Percentiles rank a stretch among this genome's conserved stretches.
phyloP scores from a whole-genome alignment of 1,284 basidiomycete species.

The Cryptococcus wingfieldii region DNA sequence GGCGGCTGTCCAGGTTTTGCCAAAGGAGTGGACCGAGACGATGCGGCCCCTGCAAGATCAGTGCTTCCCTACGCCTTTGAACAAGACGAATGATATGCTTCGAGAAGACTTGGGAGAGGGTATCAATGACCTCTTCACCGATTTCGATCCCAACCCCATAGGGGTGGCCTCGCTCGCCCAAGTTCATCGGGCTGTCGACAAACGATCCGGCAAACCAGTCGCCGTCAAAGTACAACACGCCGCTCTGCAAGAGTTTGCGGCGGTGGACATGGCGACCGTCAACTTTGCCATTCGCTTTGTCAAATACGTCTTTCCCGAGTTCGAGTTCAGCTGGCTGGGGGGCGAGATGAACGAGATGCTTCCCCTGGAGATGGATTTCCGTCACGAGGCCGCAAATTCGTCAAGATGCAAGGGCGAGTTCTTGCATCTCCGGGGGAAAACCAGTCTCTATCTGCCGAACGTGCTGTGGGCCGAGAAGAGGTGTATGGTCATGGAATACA shows the following conservation, averaged over 20 bases:
- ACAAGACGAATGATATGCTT: conserved; percentile 45
- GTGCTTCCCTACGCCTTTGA: conserved; percentile 43
- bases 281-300: conserved; percentile 65
- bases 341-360: conserved; percentile 90
- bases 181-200: conserved; percentile 80
- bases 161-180: conserved; percentile 93
- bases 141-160: conserved; percentile 84
- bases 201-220: conserved; percentile 66
- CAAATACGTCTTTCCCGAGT: conserved; percentile 66
- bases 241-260: conserved; percentile 84
- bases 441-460: conserved; percentile 85
- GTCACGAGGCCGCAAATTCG: conserved; percentile 85
- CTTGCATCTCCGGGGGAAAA: conserved; percentile 56
- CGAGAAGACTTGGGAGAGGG: conserved; percentile 37
- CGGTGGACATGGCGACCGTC: conserved; percentile 63
- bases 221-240: conserved; percentile 98
- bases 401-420: conserved; percentile 70
- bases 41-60: conserved; percentile 77
- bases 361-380: conserved; percentile 78
- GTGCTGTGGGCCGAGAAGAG: conserved; percentile 78
- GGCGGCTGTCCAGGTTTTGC: conserved; percentile 63
- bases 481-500: conserved; percentile 89
- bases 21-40: conserved; percentile 62
- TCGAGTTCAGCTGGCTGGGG: conserved; percentile 87
- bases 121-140: conserved; percentile 55